Base-by-base conservation (phyloP, 306 rosid species). In the Purshia tridentata region DNA sequence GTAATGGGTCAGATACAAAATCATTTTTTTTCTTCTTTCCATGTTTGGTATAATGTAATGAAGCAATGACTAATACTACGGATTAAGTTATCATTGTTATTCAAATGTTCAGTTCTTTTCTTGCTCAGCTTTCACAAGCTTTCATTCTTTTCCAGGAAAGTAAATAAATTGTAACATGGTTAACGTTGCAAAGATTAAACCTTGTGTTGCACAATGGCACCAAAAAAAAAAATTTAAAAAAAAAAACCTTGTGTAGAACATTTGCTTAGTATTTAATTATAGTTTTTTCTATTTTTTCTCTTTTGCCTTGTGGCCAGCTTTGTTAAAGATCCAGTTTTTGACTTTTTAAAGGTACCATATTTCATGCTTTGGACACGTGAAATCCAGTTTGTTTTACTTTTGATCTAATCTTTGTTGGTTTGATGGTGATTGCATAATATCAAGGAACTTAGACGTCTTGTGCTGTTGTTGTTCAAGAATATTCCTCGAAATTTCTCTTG, bases 401-500 rank as follows among this genome's bases (percentile, higher is more conserved):
- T 10, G 8, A 64, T 64, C 9, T 20, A 6, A 16, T 52, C 29
- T 63, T 0, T 18, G 40, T 35, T 6, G 52, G 62, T 11, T 19
- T 59, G 49, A 19, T 69, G 61, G 80, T 48, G 47, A 39, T 20
- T 58, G 7, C 14, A 9, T 15, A 15, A n/a, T 22, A 5, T 12
- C 62, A n/a, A 22, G 69, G 48, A 51, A 51, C 46, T 44, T 37
- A 46, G 47, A n/a, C 56, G 11, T 48, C 41, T 40, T 20, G 48
- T 48, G 51, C 41, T 54, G 3, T 29, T 40, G 22, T 16, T 66
- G 20, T 67, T 78, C 70, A 45, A 23, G 76, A 69, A 80, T 51
- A n/a, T 63, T 74, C 79, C 12, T 2, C 10, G 45, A 35, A 35
- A 50, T 14, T 15, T 52, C 57, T 20, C 56, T 8, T 14, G n/a